These are phyloP conservation scores for Ophioceras dolichostomum DNA, from an alignment of 2,329 filamentous ascomycete species.

Conservation along the genomic window DNA sequence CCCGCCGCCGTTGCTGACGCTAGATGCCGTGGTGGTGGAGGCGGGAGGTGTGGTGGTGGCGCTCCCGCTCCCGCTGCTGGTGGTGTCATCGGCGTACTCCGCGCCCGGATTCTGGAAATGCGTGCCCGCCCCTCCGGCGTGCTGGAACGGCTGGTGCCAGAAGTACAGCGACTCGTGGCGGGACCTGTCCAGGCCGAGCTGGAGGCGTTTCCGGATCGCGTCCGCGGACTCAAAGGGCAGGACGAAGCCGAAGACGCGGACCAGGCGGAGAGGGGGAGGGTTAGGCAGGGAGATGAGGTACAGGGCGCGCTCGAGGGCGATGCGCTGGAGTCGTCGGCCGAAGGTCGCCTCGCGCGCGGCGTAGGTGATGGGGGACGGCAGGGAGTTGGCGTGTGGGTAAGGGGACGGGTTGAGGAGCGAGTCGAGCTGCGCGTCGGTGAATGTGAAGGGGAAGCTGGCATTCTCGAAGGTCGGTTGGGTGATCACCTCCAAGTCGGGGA, in stretches of 20 bases:
- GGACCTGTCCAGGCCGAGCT: constrained; percentile 17
- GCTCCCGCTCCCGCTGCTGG: constrained; percentile 3
- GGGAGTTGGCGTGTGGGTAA: constrained; percentile 21
- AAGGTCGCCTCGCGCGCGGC: constrained; percentile 55
- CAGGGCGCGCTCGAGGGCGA: constrained; percentile 49
- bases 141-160: constrained; percentile 48
- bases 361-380: constrained; percentile 36
- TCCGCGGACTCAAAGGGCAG: constrained; percentile 44
- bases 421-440: constrained; percentile 5
- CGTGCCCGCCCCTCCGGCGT: constrained; percentile 56
- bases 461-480: constrained; percentile 38
- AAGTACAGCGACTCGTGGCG: constrained; percentile 36
- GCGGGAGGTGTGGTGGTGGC: neutral
- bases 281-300: constrained; percentile 38
- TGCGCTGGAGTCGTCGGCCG: constrained; percentile 54
- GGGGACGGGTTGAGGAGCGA: constrained; percentile 5
- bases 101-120: constrained; percentile 34
- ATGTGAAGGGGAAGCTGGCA: constrained; percentile 36
- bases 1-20: too few species aligned
- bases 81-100: neutral
- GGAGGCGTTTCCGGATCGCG: constrained; percentile 29
- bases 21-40: neutral
- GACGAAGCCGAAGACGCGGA: constrained; percentile 58
- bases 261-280: constrained; percentile 33
- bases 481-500: constrained; percentile 31